These are phyloP conservation scores for Alternaria consortialis DNA, from an alignment of 2,329 filamentous ascomycete species.

Conservation along the genomic window DNA sequence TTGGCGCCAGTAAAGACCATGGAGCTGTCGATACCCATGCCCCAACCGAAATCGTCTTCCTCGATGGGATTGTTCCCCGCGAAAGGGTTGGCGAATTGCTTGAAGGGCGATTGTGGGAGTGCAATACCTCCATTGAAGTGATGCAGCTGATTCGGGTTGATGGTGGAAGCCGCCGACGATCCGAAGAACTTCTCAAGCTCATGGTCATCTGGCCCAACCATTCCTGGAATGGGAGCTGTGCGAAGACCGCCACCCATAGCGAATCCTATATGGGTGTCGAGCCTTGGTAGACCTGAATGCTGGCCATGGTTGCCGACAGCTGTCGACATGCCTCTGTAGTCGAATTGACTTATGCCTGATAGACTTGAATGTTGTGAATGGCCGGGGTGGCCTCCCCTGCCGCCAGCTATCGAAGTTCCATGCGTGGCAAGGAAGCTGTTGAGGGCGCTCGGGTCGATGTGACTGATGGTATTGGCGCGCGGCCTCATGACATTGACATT, in stretches of 20 bases:
- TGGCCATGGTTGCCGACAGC: conserved; percentile 72
- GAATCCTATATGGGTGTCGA: conserved; percentile 80
- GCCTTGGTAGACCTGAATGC: conserved; percentile 76
- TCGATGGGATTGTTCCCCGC: conserved; percentile 67
- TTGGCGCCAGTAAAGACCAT: conserved; percentile 63
- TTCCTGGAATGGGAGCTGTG: conserved; percentile 70
- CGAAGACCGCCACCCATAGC: conserved; percentile 74
- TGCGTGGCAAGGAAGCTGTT: conserved; percentile 71
- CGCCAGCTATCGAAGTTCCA: conserved; percentile 60
- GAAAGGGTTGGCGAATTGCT: conserved; percentile 60
- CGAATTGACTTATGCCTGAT: conserved; percentile 69
- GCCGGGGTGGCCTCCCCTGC: conserved; percentile 60
- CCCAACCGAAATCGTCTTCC: conserved; percentile 87
- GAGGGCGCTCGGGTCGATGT: conserved; percentile 81
- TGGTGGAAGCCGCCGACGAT: conserved; percentile 62
- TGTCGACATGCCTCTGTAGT: conserved; percentile 77
- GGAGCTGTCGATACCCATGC: conserved; percentile 80
- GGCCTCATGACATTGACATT: conserved; percentile 75
- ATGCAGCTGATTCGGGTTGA: conserved; percentile 76
- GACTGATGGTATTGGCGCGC: conserved; percentile 94
- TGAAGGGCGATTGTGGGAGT: conserved; percentile 61
- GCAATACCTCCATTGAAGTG: conserved; percentile 84
- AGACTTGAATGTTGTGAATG: conserved; percentile 79
- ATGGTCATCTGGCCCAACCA: conserved; percentile 66
- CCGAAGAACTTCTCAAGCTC: conserved; percentile 78